Evolutionary conservation across 73 alveolate genomes (phyloP).

Genomic region (Paramecium caudatum): DNA sequence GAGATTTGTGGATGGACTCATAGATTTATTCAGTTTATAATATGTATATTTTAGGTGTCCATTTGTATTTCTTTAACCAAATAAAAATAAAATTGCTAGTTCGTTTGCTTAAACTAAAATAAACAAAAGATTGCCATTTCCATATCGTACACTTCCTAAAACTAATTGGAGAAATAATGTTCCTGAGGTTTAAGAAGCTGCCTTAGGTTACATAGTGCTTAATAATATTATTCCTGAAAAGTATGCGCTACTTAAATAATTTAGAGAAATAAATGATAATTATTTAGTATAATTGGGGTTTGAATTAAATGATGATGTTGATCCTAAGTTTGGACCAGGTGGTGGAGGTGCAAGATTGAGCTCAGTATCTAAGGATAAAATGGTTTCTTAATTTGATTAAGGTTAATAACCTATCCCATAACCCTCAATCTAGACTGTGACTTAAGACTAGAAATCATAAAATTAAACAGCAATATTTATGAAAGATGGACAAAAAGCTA

Average conservation of each 20-base stretch:
- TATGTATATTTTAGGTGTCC: background rate
- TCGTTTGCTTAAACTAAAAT: background rate
- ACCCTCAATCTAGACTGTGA: slow-evolving; percentile 51
- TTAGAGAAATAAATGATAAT: slow-evolving; percentile 24
- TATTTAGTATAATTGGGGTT: slow-evolving; percentile 30
- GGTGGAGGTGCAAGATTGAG: too few relatives aligned
- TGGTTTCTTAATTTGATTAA: background rate
- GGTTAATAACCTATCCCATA: background rate
- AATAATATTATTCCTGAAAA: slow-evolving; percentile 10
- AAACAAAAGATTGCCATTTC: slow-evolving; percentile 22
- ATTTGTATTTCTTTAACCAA: slow-evolving; percentile 48
- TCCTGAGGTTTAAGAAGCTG: slow-evolving; percentile 43
- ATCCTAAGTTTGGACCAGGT: too few relatives aligned
- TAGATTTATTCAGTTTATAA: background rate
- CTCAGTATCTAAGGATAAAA: background rate
- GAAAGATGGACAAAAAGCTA: slow-evolving; percentile 32
- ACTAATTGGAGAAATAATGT: background rate
- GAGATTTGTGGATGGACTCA: slow-evolving; percentile 68
- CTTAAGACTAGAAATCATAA: slow-evolving; percentile 5
- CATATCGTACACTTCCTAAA: background rate
- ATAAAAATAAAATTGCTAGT: slow-evolving; percentile 56
- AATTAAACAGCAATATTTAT: slow-evolving; percentile 26
- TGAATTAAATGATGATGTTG: background rate
- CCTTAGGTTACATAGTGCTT: slow-evolving; percentile 45
- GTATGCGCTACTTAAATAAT: background rate